These are phyloP conservation scores for Xerocomus cyaneibrunnescens DNA, from an alignment of 1,284 basidiomycete species.

Conservation along the genomic window DNA sequence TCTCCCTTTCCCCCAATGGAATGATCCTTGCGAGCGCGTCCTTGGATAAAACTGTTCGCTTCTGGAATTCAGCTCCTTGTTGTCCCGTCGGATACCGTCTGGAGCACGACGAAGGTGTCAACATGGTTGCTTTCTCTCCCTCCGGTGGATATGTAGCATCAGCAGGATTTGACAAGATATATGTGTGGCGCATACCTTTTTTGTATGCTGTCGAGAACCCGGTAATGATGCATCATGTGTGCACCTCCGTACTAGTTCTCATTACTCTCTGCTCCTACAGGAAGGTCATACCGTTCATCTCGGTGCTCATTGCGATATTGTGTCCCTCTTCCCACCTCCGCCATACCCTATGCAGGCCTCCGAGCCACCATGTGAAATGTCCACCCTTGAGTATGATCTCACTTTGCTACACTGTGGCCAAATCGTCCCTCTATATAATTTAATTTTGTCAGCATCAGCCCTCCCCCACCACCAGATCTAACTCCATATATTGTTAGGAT, in stretches of 20 bases:
- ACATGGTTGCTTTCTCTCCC: background rate
- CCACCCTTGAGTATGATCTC: too few species aligned
- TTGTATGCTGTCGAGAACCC: background rate
- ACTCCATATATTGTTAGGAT: background rate
- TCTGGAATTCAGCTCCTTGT: constrained; percentile 14
- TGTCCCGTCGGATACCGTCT: background rate
- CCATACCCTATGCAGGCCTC: too few species aligned
- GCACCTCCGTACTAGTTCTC: background rate
- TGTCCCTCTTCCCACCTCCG: too few species aligned
- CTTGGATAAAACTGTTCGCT: background rate
- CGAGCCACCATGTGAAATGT: too few species aligned
- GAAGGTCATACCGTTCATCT: too few species aligned
- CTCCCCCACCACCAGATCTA: background rate
- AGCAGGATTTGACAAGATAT: accelerated
- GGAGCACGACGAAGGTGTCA: background rate
- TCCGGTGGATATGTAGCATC: background rate
- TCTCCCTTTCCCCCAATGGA: constrained; percentile 11
- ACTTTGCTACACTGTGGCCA: too few species aligned
- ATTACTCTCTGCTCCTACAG: background rate
- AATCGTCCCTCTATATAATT: too few species aligned
- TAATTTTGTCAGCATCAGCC: too few species aligned
- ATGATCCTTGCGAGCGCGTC: background rate
- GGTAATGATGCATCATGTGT: background rate
- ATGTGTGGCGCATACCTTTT: background rate
- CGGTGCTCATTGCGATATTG: too few species aligned